Conservation (phyloP, 805 yeast genomes). For the Crinitomyces ghanaensis region DNA sequence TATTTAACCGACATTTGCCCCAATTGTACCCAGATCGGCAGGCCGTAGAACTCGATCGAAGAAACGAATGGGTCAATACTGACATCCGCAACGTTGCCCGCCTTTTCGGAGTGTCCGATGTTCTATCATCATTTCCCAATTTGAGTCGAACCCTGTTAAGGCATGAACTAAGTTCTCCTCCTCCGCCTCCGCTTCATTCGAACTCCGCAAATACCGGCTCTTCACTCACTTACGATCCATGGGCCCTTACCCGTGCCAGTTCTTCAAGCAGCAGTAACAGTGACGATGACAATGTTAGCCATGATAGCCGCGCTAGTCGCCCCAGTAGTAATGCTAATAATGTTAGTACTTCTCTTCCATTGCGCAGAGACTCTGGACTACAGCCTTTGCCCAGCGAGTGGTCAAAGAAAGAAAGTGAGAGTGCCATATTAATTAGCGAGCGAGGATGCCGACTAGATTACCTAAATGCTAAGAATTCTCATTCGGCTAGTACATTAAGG, state of each 20-base stretch:
- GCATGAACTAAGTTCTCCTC: not conserved
- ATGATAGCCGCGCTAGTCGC: not conserved
- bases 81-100: too few species aligned
- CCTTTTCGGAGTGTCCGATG: not conserved
- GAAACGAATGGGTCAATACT: slow-evolving; percentile 5
- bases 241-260: not conserved
- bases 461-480: slow-evolving; percentile 3
- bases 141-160: not conserved
- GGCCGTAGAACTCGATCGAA: slow-evolving; percentile 16
- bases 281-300: not conserved
- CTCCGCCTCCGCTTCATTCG: not conserved
- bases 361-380: slow-evolving; percentile 13
- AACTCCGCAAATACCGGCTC: not conserved
- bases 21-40: slow-evolving; percentile 17
- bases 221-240: not conserved
- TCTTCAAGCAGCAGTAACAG: not conserved
- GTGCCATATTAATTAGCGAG: slow-evolving; percentile 8
- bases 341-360: not conserved
- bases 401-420: slow-evolving; percentile 11
- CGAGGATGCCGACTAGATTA: slow-evolving; percentile 4
- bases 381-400: slow-evolving; percentile 17
- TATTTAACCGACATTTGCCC: slow-evolving; percentile 12
- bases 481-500: slow-evolving; percentile 19
- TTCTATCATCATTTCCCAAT: not conserved
- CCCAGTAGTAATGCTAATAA: not conserved